These are phyloP conservation scores for Annona cherimola DNA, from an alignment of 164 flowering plant species.

Conservation along the genomic window DNA sequence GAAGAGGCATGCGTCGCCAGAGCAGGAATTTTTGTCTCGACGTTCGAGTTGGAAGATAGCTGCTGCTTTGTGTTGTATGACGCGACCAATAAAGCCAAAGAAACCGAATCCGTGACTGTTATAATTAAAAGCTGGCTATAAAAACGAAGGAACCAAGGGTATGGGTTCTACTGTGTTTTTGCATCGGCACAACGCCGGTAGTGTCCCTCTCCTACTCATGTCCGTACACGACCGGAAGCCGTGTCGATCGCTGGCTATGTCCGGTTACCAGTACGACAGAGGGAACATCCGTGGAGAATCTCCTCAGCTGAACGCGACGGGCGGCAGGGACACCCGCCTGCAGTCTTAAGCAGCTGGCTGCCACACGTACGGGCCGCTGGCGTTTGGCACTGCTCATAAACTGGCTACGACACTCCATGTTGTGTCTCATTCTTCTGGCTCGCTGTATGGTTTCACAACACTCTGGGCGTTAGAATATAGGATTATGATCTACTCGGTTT, in stretches of 20 bases:
- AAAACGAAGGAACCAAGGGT: too few species aligned
- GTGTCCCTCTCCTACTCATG: background rate
- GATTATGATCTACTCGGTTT: too few species aligned
- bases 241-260: constrained; percentile 6
- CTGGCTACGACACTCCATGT: too few species aligned
- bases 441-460: too few species aligned
- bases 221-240: constrained; percentile 9
- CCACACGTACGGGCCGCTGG: too few species aligned
- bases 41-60: too few species aligned
- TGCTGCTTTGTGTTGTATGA: constrained; percentile 15
- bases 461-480: too few species aligned
- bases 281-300: background rate
- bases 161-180: background rate
- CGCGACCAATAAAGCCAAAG: constrained; percentile 16
- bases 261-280: constrained; percentile 9
- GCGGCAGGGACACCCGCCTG: background rate
- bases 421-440: too few species aligned
- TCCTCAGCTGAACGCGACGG: background rate
- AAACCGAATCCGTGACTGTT: background rate
- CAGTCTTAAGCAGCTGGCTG: too few species aligned
- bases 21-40: background rate
- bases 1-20: too few species aligned
- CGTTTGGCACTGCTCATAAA: too few species aligned
- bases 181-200: constrained; percentile 8
- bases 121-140: too few species aligned